phyloP scores from a whole-genome alignment of 495 filamentous ascomycete species.

The Tirmania nivea region DNA sequence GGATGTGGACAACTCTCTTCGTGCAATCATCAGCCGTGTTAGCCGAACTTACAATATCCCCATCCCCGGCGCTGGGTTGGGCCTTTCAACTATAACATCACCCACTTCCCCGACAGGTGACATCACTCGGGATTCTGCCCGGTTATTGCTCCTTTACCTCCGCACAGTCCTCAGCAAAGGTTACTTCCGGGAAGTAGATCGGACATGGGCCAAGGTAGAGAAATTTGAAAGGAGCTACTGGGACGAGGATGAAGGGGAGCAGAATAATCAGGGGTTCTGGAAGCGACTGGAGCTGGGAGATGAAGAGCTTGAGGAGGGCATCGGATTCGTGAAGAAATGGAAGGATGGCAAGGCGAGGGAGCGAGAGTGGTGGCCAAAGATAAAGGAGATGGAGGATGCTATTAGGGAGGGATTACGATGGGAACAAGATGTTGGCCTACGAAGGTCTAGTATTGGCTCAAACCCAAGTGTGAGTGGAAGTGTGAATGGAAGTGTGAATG shows the following conservation, averaged over 20 bases:
- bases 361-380: neutral
- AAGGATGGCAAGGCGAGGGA: neutral
- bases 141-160: neutral
- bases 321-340: neutral
- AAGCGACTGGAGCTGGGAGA: neutral
- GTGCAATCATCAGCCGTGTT: neutral
- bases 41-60: neutral
- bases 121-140: neutral
- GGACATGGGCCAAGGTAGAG: neutral
- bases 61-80: neutral
- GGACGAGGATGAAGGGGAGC: neutral
- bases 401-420: neutral
- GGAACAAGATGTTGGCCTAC: neutral
- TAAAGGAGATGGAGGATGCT: neutral
- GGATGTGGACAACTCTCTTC: neutral
- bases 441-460: neutral
- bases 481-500: too few relatives aligned
- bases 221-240: neutral
- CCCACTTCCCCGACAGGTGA: neutral
- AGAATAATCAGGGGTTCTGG: neutral
- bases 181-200: neutral
- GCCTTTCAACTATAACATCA: neutral
- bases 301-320: neutral
- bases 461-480: too few relatives aligned
- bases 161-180: neutral